phyloP scores from a whole-genome alignment of 176 grass and related monocot species.

The Areca catechu region DNA sequence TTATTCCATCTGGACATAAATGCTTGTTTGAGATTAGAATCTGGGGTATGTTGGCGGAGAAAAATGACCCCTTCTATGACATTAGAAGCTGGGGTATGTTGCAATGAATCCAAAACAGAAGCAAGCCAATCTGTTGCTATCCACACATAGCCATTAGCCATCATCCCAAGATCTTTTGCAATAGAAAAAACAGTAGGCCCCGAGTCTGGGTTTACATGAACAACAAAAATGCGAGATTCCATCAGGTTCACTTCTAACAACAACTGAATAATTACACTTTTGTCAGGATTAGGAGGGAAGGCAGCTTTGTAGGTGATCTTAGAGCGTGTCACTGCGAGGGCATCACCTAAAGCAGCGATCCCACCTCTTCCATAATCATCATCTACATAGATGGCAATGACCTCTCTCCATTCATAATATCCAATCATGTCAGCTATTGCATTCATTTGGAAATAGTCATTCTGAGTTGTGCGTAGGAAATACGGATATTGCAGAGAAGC shows the following conservation, averaged over 20 bases:
- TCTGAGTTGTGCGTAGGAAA: conserved; percentile 48
- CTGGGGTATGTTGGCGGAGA: conserved; percentile 56
- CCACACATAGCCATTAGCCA: conserved; percentile 63
- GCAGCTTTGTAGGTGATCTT: conserved; percentile 53
- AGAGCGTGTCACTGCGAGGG: conserved; percentile 18
- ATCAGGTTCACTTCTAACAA: conserved; percentile 39
- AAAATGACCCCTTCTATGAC: conserved; percentile 51
- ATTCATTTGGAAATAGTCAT: conserved; percentile 58
- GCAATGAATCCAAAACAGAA: conserved; percentile 29
- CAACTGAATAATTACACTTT: conserved; percentile 21
- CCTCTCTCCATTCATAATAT: conserved; percentile 50
- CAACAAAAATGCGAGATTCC: conserved; percentile 73
- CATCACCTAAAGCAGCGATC: conserved; percentile 45
- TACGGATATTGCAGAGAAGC: conserved; percentile 57
- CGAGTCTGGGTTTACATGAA: conserved; percentile 68
- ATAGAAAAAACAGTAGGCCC: conserved; percentile 49
- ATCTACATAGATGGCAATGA: conserved; percentile 63
- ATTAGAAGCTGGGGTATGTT: no score
- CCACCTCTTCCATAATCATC: conserved; percentile 64
- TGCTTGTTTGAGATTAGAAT: conserved; percentile 46
- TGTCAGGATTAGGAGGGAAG: conserved; percentile 32
- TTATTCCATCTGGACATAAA: conserved; percentile 42
- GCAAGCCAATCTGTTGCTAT: conserved; percentile 86
- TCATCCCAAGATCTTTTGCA: conserved; percentile 49
- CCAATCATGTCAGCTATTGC: conserved; percentile 47